Base-by-base conservation (phyloP, 1,284 basidiomycete genomes). In the Sanghuangporus weigelae region DNA sequence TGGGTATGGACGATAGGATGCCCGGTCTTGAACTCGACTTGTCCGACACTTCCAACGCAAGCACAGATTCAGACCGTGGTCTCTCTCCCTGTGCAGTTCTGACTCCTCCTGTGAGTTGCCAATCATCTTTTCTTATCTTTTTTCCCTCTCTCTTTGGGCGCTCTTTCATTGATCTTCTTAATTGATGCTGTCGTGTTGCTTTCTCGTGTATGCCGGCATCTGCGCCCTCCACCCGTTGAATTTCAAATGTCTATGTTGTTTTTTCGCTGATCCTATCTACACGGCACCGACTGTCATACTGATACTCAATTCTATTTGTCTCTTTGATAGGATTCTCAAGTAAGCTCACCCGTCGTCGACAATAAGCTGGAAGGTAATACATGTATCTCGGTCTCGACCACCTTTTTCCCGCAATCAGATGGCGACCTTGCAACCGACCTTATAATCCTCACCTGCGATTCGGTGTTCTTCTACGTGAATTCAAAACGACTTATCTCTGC, bases 341-440 rank as follows among this genome's bases (percentile, higher is more conserved):
- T 68, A 19, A 71, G 71, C 48, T 73, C 79, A 0, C 73, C 77
- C 5, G 74, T 77, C 65, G 50, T 74, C 74, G 62, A 63, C 35
- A 38, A 44, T 6, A 62, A 56, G 12, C 31, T 49, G 42, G 67
- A 76, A 69, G 77, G 74, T 39, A 75, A 74, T 59, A 71, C 77
- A 6, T 74, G 88, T 60, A 85, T 92, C 65, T 90, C 89, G 1
- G 84, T 92, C 48, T 91, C 90, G 14, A 92, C 90, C 21, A 88
- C 88, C 0, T 92, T 92, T 75, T 87, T 81, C 71, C 88, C 89
- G 2, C 84, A 81, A 38, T 84, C 88, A 7, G 82, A 84, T 57
- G 81, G 82, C 64, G 78, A 82, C 42, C 68, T 81, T 0, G 77
- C 79, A 0, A 83, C 87, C 2, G 86, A 92, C 71, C 69, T 85